Percentiles rank a stretch among this genome's conserved stretches.
Evolutionary conservation across 257 asterid genomes (phyloP).

Genomic region (Anisodus acutangulus): DNA sequence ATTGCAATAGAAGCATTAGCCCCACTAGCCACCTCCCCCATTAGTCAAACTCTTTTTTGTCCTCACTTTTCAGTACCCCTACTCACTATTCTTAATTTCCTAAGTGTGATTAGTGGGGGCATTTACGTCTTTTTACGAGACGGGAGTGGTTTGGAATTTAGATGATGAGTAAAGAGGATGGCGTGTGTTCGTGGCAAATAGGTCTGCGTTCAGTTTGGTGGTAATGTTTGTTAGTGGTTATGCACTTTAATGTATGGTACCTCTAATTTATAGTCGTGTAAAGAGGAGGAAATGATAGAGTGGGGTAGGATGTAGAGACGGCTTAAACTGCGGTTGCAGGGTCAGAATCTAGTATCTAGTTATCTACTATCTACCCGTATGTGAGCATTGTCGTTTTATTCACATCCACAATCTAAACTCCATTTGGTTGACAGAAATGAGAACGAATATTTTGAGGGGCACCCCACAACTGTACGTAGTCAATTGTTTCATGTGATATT

Average conservation of each 20-base stretch:
- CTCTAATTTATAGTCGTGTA: constrained; percentile 34
- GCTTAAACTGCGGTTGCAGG: constrained; percentile 32
- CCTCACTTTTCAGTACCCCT: constrained; percentile 29
- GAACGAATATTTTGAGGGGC: constrained; percentile 44
- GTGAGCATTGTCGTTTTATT: constrained; percentile 43
- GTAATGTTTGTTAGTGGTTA: constrained; percentile 54
- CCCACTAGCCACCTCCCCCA: no score
- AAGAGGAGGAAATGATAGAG: neutral
- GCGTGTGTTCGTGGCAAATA: constrained; percentile 62
- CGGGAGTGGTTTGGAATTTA: neutral
- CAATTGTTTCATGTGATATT: neutral
- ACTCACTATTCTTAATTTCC: neutral
- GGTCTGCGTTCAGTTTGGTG: constrained; percentile 58
- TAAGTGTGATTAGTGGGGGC: neutral
- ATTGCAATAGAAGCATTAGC: constrained; percentile 21
- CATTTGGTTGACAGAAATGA: constrained; percentile 45
- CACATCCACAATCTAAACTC: constrained; percentile 40
- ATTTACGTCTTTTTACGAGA: neutral
- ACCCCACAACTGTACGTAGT: constrained; percentile 38
- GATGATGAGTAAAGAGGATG: constrained; percentile 46
- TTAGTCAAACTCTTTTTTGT: constrained; percentile 17
- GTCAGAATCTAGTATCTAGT: constrained; percentile 30
- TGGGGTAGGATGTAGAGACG: neutral
- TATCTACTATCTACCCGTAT: constrained; percentile 25
- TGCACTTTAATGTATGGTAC: constrained; percentile 23